Base-by-base conservation (phyloP, 495 filamentous ascomycete species). In the Thermochaetoides thermophila region DNA sequence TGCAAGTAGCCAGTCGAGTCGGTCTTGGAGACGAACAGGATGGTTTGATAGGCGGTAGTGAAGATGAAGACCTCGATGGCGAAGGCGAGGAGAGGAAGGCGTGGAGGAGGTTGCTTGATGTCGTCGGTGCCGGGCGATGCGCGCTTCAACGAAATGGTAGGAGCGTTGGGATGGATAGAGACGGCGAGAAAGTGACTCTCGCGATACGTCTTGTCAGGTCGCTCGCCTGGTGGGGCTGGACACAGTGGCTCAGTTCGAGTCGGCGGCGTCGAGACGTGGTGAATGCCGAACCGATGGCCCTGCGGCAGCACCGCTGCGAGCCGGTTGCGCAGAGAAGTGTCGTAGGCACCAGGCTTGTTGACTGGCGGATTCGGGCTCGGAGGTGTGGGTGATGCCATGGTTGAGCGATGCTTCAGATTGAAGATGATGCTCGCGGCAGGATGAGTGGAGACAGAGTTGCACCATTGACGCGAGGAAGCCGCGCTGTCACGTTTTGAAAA, bases 11-110 rank as follows among this genome's bases (percentile, higher is more conserved):
- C 89, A 2, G 86, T 94, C 11, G 87, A 94, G 56, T 99, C 89
- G 30, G 89, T 89, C 58, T 99, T 99, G 35, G 84, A 85, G 23
- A 99, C 76, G 56, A 96, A 99, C 21, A 96, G 69, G 22, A 77
- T 92, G 4, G 79, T 91, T 20, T 81, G 69, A 55, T 73, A 70
- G 39, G 71, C 71, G 20, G 81, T 91, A 14, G 80, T 75, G 42
- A 76, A 75, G 31, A 91, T 69, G 35, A 78, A 59, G 14, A 81
- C 51, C 38, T 76, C 66, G 7, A 78, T 34, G 35, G 64, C 63
- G 4, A 74, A 53, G 20, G 75, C 53, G 0, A 66, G 32, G 4
- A 64, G 56, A 20, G 40, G 43, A 19, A 27, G 43, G 2, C 14
- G 31, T 5, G 39, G 6, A 0, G 31, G 38, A 0, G 41, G 1